These are phyloP conservation scores for Verticillium klebahnii DNA, from an alignment of 2,329 filamentous ascomycete species.

Conservation along the genomic window DNA sequence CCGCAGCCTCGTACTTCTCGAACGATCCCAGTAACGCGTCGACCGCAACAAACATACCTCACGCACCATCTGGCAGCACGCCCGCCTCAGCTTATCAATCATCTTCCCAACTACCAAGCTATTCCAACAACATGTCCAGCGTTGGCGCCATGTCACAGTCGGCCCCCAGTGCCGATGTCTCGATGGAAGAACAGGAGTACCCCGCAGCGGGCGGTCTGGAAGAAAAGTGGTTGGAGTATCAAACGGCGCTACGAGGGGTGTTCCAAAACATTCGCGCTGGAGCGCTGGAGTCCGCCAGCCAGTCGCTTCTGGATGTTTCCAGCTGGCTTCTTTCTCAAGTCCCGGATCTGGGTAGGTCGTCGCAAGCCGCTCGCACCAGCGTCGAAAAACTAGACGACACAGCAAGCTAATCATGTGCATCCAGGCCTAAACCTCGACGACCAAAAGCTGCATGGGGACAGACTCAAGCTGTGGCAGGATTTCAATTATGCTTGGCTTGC, in stretches of 20 bases:
- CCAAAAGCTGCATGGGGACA: constrained; percentile 66
- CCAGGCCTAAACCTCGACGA: constrained; percentile 83
- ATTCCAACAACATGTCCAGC: constrained; percentile 36
- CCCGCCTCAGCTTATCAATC: constrained; percentile 62
- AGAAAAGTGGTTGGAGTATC: constrained; percentile 64
- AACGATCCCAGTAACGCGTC: constrained; percentile 60
- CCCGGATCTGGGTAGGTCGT: constrained; percentile 46
- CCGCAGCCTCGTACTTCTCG: constrained; percentile 70
- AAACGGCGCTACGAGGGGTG: constrained; percentile 57
- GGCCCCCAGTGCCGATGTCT: constrained; percentile 34
- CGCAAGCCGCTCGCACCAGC: neutral
- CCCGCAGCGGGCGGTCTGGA: constrained; percentile 52
- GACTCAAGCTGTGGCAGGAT: constrained; percentile 84
- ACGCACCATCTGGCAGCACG: constrained; percentile 39
- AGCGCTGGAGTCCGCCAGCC: constrained; percentile 43
- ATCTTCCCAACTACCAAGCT: constrained; percentile 48
- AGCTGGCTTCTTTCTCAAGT: constrained; percentile 54
- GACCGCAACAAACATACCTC: constrained; percentile 47
- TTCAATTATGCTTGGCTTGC: constrained; percentile 93
- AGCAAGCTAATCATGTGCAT: neutral
- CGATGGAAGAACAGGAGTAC: constrained; percentile 56
- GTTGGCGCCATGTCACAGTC: constrained; percentile 40
- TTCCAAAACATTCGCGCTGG: constrained; percentile 65
- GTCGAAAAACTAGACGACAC: constrained; percentile 12
- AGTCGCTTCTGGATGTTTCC: constrained; percentile 47